Evolutionary conservation across 2,329 filamentous ascomycete genomes (phyloP), one percentile per base, ranked within the genome.

Genomic region (Penicillium sp.): DNA sequence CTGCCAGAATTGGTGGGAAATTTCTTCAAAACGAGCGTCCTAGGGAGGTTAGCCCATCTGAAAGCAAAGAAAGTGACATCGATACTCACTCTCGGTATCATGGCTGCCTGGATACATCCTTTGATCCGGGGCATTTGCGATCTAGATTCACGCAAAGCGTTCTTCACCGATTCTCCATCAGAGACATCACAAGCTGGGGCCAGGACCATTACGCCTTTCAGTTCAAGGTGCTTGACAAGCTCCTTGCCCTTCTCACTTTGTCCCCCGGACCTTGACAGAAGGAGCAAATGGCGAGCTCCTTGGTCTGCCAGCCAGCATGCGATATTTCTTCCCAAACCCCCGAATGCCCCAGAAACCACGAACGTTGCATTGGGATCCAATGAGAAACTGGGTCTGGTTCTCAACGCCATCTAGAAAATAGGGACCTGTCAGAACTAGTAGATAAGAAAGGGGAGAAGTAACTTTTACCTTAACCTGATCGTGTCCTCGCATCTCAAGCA

Each of bases 241-340:
- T 43, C 23, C 6, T 31, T 44, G 4, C 48, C 49, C 6, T 54
- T 33, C 23, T 46, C 43, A 1, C 10, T 47, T 11, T 33, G 23
- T 7, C 19, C 31, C 0, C 61, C 61, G 0, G 52, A 60, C 0
- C 50, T 69, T 36, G 56, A 72, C 27, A 61, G 62, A 10, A 75
- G 49, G 6, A 72, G 64, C 13, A 75, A 50, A 57, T 75, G 66
- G 36, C 65, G 67, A 5, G 72, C 74, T 10, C 74, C 74, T 5
- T 63, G 66, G 5, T 64, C 59, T 9, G 67, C 68, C 60, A 75
- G 65, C 71, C 70, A 74, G 10, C 55, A 59, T n/a, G 69, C 57
- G 45, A 74, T 62, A 3, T 60, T 62, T 16, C 66, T 64, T 31
- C 71, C 71, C 31, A 75, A 61, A 46, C 72, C 72, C 29, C 71